Conservation (phyloP, 2,329 filamentous ascomycete species). For the Neonectria sp. region DNA sequence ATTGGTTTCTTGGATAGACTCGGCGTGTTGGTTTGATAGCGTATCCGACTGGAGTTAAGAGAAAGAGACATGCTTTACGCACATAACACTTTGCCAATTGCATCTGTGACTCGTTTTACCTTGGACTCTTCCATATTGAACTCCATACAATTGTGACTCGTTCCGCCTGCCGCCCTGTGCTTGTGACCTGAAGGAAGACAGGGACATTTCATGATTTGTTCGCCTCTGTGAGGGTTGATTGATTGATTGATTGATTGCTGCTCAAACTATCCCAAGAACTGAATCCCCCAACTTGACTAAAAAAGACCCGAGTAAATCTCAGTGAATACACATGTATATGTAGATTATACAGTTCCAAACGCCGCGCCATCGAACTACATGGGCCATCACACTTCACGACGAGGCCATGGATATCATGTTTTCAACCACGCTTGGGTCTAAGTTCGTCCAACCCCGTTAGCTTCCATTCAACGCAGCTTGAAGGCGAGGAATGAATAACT, state of each 20-base stretch:
- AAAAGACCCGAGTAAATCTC: neutral
- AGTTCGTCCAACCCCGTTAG: constrained; percentile 1
- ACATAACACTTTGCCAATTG: too few relatives aligned
- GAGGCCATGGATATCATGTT: neutral
- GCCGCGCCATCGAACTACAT: constrained; percentile 14
- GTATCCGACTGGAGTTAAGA: neutral
- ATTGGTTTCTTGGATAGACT: neutral
- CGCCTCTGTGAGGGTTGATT: neutral
- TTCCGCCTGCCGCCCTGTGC: neutral
- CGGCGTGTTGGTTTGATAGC: neutral
- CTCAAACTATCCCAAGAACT: constrained; percentile 2
- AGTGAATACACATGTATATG: neutral
- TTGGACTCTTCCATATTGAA: neutral
- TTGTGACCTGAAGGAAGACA: neutral
- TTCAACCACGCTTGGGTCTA: constrained; percentile 41
- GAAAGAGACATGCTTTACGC: neutral
- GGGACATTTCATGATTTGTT: neutral
- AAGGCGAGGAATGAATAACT: constrained; percentile 42
- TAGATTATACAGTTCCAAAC: constrained; percentile 10
- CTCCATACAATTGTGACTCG: neutral
- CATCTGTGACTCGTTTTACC: neutral
- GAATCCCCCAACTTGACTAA: constrained; percentile 2
- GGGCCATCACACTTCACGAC: neutral
- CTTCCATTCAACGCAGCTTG: neutral
- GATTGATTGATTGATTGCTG: neutral